phyloP scores from a whole-genome alignment of 1,284 basidiomycete species.

The Hortiboletus rubellus region DNA sequence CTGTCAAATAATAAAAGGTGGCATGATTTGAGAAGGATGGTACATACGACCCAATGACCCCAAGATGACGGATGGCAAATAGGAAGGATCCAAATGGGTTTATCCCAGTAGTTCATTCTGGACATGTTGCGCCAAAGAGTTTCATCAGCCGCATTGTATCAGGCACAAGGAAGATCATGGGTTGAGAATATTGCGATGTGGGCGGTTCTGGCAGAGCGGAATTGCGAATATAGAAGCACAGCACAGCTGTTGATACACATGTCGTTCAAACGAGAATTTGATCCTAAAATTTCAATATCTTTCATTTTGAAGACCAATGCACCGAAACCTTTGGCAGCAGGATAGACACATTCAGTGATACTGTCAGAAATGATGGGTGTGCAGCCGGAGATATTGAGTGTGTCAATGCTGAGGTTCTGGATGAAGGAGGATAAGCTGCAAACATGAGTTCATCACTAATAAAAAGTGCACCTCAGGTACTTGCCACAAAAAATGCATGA shows the following conservation, averaged over 20 bases:
- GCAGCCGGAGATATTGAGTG: too few species aligned
- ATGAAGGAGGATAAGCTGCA: too few species aligned
- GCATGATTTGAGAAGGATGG: not conserved
- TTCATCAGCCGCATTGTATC: conserved; percentile 5
- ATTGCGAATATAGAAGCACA: not conserved
- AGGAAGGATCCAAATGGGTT: conserved; percentile 15
- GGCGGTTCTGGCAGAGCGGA: not conserved
- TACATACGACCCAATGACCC: conserved; percentile 19
- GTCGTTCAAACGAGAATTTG: conserved; percentile 5
- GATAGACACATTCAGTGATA: not conserved
- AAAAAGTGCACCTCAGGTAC: too few species aligned
- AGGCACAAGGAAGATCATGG: conserved; percentile 10
- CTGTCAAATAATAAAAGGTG: conserved; percentile 15
- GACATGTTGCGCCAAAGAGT: conserved; percentile 6
- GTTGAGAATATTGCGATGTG: conserved; percentile 2
- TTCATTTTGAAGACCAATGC: not conserved
- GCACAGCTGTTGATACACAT: conserved; percentile 16
- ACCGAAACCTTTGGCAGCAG: not conserved
- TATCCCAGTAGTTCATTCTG: conserved; percentile 13
- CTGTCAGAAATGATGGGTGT: too few species aligned
- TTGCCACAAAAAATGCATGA: too few species aligned
- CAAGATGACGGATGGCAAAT: conserved; percentile 5
- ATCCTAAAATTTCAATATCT: not conserved
- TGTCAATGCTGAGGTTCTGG: too few species aligned
- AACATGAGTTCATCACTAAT: too few species aligned